Evolutionary conservation across 306 rosid species (phyloP), one percentile per base, ranked within the genome.

Genomic region (Betula pendula): DNA sequence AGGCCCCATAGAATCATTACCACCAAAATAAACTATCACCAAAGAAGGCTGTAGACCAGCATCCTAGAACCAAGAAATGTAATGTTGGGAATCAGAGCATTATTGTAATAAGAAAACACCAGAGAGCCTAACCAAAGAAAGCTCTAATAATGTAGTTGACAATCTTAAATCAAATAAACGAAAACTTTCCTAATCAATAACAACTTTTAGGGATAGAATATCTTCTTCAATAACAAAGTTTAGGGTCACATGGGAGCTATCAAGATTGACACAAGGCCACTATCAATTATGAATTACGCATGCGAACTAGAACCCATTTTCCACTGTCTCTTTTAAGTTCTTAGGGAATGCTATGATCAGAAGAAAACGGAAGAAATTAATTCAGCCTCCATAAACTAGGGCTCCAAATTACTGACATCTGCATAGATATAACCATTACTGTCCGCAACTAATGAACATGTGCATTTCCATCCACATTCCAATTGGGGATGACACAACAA

Each of bases 1-100:
- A 80, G 92, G 75, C 50, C 98, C 98, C 98, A 94, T 91, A 66
- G 97, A 91, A 86, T 94, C 96, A 82, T 94, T 94, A 48, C 98
- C 98, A 0, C 98, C 97, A 79, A 94, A 94, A 82, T 94, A 93
- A 71, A 90, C 98, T 51, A 93, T 85, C 62, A 93, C 96, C 85
- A 93, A 87, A 77, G 97, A 85, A 68, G 97, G 98, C 68, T 90
- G 96, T 24, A 82, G 77, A 56, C 90, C 83, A 79, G 93, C 93
- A 84, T 91, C 96, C 97, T 91, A 81, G 45, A 71, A 51, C 43
- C 52, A 71, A 73, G 19, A 29, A 51, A 80, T 40, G 48, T 24
- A 71, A 31, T 71, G 53, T 15, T 72, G 42, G 17, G 63, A 79
- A 65, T 71, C 65, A n/a, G 66, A 27, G 17, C 22, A 43, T 27